Conservation (phyloP, 257 asterid species). For the Scutellaria galericulata region DNA sequence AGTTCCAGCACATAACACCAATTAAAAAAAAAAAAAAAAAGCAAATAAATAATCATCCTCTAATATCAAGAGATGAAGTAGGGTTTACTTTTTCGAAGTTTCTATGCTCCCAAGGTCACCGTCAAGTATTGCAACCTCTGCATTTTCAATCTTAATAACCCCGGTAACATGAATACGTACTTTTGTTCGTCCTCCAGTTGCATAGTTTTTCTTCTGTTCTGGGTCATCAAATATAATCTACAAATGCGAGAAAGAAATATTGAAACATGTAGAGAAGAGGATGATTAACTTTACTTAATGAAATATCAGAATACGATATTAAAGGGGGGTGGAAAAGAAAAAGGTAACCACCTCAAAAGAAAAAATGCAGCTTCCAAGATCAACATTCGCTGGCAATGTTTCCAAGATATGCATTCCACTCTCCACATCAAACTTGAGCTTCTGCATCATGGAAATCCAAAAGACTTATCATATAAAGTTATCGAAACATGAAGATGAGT, state of each 20-base stretch:
- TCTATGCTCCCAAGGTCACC: slow-evolving; percentile 81
- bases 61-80: slow-evolving; percentile 32
- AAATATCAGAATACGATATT: slow-evolving; percentile 20
- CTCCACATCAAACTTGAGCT: slow-evolving; percentile 68
- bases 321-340: slow-evolving; percentile 26
- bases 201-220: slow-evolving; percentile 74
- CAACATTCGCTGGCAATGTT: slow-evolving; percentile 62
- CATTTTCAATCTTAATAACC: slow-evolving; percentile 58
- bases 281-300: slow-evolving; percentile 14
- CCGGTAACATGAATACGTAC: slow-evolving; percentile 76
- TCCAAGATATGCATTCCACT: slow-evolving; percentile 72
- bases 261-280: slow-evolving; percentile 26
- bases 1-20: slow-evolving; percentile 22
- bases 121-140: slow-evolving; percentile 79
- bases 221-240: slow-evolving; percentile 76
- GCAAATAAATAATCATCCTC: slow-evolving; percentile 10
- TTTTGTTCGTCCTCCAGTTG: slow-evolving; percentile 89
- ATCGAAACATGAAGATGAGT: slow-evolving; percentile 9
- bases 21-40: slow-evolving; percentile 15
- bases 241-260: slow-evolving; percentile 30
- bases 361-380: slow-evolving; percentile 74
- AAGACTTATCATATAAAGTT: slow-evolving; percentile 15
- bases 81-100: slow-evolving; percentile 70
- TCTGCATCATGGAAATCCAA: slow-evolving; percentile 57
- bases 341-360: slow-evolving; percentile 75